Evolutionary conservation across 495 filamentous ascomycete species (phyloP).

Genomic region (Aspergillus sclerotiicarbonarius): DNA sequence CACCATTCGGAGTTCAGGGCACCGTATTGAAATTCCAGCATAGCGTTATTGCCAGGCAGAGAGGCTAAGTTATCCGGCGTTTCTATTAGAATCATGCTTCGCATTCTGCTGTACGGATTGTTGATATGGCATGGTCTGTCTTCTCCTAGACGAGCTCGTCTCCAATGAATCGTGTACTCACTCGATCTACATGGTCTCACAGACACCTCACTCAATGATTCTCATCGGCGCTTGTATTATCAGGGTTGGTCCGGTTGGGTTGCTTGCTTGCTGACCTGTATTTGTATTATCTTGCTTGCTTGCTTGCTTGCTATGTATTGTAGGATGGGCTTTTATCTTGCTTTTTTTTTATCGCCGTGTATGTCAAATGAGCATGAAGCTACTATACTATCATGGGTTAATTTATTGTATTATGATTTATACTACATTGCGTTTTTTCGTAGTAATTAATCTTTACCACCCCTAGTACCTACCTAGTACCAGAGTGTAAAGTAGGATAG

Average conservation of each 20-base stretch:
- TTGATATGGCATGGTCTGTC: not conserved
- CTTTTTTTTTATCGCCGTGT: too few species aligned
- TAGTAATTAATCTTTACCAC: too few species aligned
- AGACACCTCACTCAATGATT: not conserved
- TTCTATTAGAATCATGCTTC: not conserved
- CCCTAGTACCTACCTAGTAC: too few species aligned
- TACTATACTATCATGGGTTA: too few species aligned
- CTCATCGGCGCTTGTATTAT: not conserved
- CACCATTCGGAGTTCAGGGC: not conserved
- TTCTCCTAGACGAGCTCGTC: not conserved
- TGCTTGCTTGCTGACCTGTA: not conserved
- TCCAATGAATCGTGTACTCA: too few species aligned
- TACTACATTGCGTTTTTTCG: too few species aligned
- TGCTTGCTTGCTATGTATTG: not conserved
- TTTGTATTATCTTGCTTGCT: not conserved
- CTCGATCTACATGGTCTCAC: too few species aligned
- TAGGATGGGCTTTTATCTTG: not conserved
- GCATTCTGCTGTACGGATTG: not conserved
- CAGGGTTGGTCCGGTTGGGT: not conserved
- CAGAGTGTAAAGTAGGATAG: too few species aligned
- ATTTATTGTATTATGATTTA: too few species aligned
- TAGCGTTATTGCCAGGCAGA: not conserved
- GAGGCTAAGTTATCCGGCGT: not conserved
- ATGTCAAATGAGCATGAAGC: not conserved
- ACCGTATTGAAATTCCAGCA: not conserved